Base-by-base conservation (phyloP, 164 flowering plant genomes). In the Vitis riparia region DNA sequence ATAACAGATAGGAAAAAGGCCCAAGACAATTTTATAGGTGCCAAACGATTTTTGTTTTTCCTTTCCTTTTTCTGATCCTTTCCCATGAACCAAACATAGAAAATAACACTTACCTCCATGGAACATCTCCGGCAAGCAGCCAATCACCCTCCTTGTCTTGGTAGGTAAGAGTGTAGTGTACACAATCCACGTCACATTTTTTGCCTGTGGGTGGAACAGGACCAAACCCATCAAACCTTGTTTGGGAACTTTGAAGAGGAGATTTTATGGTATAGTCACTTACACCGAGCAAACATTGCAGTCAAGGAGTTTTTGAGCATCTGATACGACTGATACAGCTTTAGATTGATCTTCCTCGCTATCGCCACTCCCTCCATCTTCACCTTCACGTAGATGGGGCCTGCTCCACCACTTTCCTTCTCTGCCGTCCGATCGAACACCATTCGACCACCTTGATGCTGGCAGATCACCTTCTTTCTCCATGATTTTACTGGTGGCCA, bases 131-230 rank as follows among this genome's bases (percentile, higher is more conserved):
- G 10, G 86, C 91, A 71, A 85, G 85, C 44, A 85, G 78, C 94
- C 94, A 89, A 52, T 85, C 94, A 30, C 94, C 94, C 70, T 89
- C 87, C 30, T 58, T 78, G 77, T 88, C 92, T 64, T 81, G 89
- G 62, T 83, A 88, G 44, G 83, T 66, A 11, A 89, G 80, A 13
- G 72, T 71, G 17, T 77, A 86, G 19, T 23, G 5, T 50, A 51
- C 50, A 59, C 48, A 47, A 19, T 50, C 55, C 14, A 58, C 27
- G 7, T 55, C 52, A 49, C 55, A 51, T 8, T 69, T 48, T 32
- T 71, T 55, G 64, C 71, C 89, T 80, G 84, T 23, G 15, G 15
- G 57, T 14, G 44, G 29, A 61, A 10, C 23, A 61, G 32, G 14
- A 61, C 51, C 51, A 57, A 44, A 27, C 17, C 62, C 51, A 14